A percentile compares a stretch with the other conserved stretches of the same genome.
Conservation (phyloP, 148 eudicot species). For the Arctostaphylos glauca region DNA sequence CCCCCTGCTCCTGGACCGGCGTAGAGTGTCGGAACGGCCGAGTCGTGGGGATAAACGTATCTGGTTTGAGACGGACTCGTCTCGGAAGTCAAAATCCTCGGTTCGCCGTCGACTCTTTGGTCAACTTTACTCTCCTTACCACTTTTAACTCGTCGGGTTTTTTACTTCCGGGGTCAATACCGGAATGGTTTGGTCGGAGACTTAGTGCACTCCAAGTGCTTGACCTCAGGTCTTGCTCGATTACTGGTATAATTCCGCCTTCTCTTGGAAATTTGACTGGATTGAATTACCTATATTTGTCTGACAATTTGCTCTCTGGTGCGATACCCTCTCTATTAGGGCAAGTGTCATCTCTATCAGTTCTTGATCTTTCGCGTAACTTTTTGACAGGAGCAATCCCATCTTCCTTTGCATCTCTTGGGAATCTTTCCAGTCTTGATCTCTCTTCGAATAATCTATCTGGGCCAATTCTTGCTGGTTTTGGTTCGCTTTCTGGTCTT, state of each 20-base stretch:
- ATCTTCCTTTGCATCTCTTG: constrained; percentile 23
- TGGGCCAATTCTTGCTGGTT: constrained; percentile 27
- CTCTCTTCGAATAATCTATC: constrained; percentile 35
- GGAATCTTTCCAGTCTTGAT: constrained; percentile 27
- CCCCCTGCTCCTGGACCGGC: constrained; percentile 40
- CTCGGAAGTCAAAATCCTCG: constrained; percentile 23
- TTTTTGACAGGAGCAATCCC: constrained; percentile 37
- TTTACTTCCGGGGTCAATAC: constrained; percentile 30
- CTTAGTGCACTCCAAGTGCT: constrained; percentile 32
- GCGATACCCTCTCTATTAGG: constrained; percentile 28
- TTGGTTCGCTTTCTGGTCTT: constrained; percentile 30
- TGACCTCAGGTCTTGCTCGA: constrained; percentile 36
- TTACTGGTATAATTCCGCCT: constrained; percentile 33
- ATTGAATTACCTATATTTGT: constrained; percentile 24
- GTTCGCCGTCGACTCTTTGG: constrained; percentile 35
- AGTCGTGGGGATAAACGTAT: constrained; percentile 25
- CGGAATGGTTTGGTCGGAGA: constrained; percentile 37
- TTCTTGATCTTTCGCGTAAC: constrained; percentile 35
- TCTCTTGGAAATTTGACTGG: constrained; percentile 29
- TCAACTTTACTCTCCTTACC: constrained; percentile 16
- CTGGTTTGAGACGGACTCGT: constrained; percentile 29
- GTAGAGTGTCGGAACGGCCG: constrained; percentile 29
- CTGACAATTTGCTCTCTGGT: constrained; percentile 31
- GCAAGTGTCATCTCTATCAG: constrained; percentile 17
- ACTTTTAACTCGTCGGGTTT: constrained; percentile 38